Evolutionary conservation across 208 protist species (phyloP).

Genomic region (Wallacemonas rigidus): DNA sequence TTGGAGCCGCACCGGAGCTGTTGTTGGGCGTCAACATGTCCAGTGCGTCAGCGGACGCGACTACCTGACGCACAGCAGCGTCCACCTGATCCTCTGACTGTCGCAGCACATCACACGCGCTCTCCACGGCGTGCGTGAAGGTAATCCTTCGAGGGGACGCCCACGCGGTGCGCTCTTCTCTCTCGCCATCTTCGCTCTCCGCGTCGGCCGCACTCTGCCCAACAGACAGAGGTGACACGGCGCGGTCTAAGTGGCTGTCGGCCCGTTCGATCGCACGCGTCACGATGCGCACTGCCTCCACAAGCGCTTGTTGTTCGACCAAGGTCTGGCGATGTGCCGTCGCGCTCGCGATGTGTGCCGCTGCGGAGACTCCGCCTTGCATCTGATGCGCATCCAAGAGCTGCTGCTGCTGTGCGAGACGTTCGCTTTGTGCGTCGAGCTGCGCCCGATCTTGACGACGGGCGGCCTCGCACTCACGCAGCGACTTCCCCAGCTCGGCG

Average conservation of each 20-base stretch:
- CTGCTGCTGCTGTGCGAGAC: slow-evolving; percentile 30
- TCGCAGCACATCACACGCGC: background rate
- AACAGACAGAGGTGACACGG: background rate
- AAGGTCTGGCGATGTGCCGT: background rate
- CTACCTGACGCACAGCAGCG: slow-evolving; percentile 10
- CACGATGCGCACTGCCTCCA: background rate
- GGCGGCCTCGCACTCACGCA: slow-evolving; percentile 28
- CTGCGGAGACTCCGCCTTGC: slow-evolving; percentile 16
- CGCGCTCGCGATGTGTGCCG: background rate
- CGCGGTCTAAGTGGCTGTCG: background rate
- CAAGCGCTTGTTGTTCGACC: slow-evolving; percentile 4
- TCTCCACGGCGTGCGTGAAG: background rate
- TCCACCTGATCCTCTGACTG: background rate
- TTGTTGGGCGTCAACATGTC: background rate
- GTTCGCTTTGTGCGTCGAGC: slow-evolving; percentile 20
- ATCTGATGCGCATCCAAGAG: slow-evolving; percentile 7
- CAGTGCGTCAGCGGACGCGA: background rate
- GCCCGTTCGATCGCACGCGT: background rate
- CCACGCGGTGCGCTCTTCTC: no score
- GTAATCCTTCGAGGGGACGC: background rate
- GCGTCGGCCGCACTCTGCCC: background rate
- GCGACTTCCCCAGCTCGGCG: slow-evolving; percentile 32
- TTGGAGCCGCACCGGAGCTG: background rate
- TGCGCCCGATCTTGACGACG: slow-evolving; percentile 28
- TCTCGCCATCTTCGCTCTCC: background rate